Percentiles rank a stretch among this genome's conserved stretches.
Conservation (phyloP, 2,329 filamentous ascomycete species). For the Aspergillus sp. region DNA sequence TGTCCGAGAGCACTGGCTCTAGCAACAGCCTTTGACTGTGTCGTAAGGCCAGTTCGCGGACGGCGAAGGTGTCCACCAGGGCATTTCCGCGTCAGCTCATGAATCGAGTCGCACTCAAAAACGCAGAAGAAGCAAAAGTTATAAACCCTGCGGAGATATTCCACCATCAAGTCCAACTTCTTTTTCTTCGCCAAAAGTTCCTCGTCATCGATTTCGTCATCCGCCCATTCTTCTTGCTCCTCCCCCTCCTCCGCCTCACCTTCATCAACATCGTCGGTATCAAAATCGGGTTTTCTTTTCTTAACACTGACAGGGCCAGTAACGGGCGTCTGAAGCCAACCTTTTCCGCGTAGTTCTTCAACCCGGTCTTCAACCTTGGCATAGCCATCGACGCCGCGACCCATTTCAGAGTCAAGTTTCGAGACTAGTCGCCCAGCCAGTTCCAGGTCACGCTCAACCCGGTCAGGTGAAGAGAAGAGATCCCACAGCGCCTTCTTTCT, state of each 20-base stretch:
- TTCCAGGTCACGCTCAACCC: conserved; percentile 84
- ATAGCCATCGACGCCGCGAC: conserved; percentile 72
- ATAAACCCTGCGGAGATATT: conserved; percentile 94
- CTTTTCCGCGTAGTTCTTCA: conserved; percentile 73
- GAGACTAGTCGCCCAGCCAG: conserved; percentile 78
- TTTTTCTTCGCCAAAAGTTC: conserved; percentile 92
- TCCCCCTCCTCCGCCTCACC: conserved; percentile 78
- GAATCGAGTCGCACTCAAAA: conserved; percentile 95
- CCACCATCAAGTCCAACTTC: conserved; percentile 90
- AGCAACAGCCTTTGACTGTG: conserved; percentile 79
- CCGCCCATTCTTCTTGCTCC: conserved; percentile 67
- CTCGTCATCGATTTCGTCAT: conserved; percentile 80
- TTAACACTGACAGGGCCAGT: conserved; percentile 42
- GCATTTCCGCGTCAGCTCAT: conserved; percentile 93
- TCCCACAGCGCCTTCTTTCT: conserved; percentile 97
- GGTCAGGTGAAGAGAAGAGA: conserved; percentile 89
- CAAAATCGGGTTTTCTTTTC: conserved; percentile 58
- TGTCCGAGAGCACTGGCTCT: conserved; percentile 79
- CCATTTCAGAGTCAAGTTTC: conserved; percentile 83
- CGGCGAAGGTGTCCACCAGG: conserved; percentile 95
- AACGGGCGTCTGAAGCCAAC: conserved; percentile 68
- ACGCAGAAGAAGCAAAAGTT: conserved; percentile 99
- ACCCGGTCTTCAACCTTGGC: conserved; percentile 83
- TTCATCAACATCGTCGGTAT: conserved; percentile 42
- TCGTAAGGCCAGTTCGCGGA: conserved; percentile 80